These are phyloP conservation scores for Botryobasidium botryosum DNA, from an alignment of 768 basidiomycete genomes.

Conservation along the genomic window DNA sequence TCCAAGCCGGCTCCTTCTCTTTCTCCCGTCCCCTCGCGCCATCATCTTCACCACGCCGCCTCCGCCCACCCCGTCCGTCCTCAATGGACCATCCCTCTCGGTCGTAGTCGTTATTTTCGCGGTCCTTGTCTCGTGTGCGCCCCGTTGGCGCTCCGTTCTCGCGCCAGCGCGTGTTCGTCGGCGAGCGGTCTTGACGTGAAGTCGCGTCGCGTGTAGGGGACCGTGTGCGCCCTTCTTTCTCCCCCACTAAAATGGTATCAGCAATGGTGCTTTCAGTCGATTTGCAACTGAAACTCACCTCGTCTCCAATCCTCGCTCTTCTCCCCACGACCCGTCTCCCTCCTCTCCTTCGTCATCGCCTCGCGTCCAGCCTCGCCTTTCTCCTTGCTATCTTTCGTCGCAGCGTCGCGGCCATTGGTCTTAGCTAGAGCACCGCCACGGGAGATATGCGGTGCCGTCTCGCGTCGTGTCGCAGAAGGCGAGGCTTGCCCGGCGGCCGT, in stretches of 20 bases:
- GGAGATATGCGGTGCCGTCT: constrained; percentile 3
- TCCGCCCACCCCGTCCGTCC: constrained; percentile 12
- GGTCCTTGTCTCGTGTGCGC: constrained; percentile 18
- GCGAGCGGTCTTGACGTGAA: neutral
- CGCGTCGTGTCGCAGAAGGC: constrained; percentile 4
- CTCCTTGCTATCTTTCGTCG: constrained; percentile 22
- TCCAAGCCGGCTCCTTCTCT: constrained; percentile 77
- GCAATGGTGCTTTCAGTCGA: neutral
- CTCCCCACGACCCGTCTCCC: constrained; percentile 52
- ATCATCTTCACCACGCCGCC: constrained; percentile 17
- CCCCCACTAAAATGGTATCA: neutral
- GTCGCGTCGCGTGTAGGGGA: neutral
- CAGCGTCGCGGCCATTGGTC: neutral
- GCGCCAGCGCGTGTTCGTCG: neutral
- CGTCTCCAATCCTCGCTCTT: constrained; percentile 71
- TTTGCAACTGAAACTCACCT: constrained; percentile 28
- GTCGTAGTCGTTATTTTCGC: constrained; percentile 28
- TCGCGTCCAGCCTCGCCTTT: constrained; percentile 37
- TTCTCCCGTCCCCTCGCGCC: constrained; percentile 28
- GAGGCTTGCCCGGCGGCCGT: constrained; percentile 3
- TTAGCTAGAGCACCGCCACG: too few species aligned
- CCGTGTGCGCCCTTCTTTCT: neutral
- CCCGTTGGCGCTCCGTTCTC: constrained; percentile 6
- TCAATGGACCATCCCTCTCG: too few species aligned
- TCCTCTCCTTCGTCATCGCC: constrained; percentile 37